Evolutionary conservation across 2,329 filamentous ascomycete species (phyloP), one percentile per base, ranked within the genome.

Genomic region (Penicillium crustosum): DNA sequence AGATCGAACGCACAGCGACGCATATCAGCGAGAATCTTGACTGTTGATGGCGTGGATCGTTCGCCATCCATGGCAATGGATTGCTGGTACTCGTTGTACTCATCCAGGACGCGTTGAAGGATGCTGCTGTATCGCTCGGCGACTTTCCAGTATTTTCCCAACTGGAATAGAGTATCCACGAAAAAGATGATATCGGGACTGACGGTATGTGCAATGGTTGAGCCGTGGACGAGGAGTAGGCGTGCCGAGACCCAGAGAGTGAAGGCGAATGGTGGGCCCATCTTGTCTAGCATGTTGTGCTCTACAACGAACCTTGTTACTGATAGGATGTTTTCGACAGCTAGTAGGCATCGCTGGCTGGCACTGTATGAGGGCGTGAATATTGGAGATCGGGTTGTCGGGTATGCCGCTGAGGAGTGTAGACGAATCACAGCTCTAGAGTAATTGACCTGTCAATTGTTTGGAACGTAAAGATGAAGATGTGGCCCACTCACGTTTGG

Each of bases 361-460:
- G 93, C 93, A 66, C 87, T 90, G 73, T 91, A 95, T 0, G 90
- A 95, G 0, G 92, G 90, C 0, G 90, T 93, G 77, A 96, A 97
- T 52, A 96, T 93, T 13, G 89, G 88, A 1, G 91, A 96, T 33
- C 90, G 84, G 4, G 90, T 94, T 5, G 91, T 95, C 4, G 93
- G 93, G 73, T 96, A 97, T 2, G 92, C 93, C 6, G 93, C 91
- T 1, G 91, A 96, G 0, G 92, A 96, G 77, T 96, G 92, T 25
- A 96, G 82, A 36, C 93, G 87, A 66, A 97, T 96, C 9, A 96
- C 87, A 45, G 92, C 89, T 0, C 83, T 86, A 62, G 29, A 47
- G 21, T 25, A 9, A 50, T 79, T 49, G 73, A 65, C 23, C 7
- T 29, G 45, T 38, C 38, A 51, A 7, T n/a, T 13, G 1, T 6